Percentiles rank a stretch among this genome's conserved stretches.
Conservation (phyloP, 164 flowering plant species). For the Berberis thunbergii region DNA sequence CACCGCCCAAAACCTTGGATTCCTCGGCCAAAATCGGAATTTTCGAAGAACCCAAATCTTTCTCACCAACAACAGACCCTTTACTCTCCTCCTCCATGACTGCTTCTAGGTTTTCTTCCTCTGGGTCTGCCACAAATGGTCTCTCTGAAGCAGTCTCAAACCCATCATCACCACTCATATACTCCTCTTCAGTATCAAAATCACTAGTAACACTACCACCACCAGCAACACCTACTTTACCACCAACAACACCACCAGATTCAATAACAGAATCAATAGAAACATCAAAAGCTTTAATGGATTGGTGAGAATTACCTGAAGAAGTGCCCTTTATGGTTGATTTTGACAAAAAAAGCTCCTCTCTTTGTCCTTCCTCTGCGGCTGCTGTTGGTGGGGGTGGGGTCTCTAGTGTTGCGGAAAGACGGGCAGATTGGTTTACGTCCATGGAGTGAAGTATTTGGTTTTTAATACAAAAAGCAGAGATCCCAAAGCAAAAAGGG, state of each 20-base stretch:
- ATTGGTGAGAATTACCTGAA: background rate
- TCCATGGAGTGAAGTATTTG: background rate
- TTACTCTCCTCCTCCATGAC: background rate
- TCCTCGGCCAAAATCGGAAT: background rate
- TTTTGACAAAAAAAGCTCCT: too few relatives aligned
- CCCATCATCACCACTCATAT: conserved; percentile 3
- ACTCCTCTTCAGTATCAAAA: background rate
- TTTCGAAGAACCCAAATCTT: background rate
- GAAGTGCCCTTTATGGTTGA: background rate
- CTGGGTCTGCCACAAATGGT: background rate
- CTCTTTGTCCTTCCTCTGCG: too few relatives aligned
- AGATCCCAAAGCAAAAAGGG: too few relatives aligned
- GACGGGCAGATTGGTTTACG: background rate
- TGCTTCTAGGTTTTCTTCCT: background rate
- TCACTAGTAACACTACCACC: background rate
- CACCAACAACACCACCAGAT: background rate
- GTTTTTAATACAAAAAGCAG: too few relatives aligned
- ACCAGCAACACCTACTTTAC: background rate
- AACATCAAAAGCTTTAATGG: background rate
- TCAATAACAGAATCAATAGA: background rate
- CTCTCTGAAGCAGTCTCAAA: conserved; percentile 4
- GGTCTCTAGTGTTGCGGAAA: background rate
- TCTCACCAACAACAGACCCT: background rate
- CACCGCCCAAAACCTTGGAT: background rate
- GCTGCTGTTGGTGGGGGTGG: background rate